phyloP scores from a whole-genome alignment of 306 rosid genomes.

The Hylodesmum podocarpum region DNA sequence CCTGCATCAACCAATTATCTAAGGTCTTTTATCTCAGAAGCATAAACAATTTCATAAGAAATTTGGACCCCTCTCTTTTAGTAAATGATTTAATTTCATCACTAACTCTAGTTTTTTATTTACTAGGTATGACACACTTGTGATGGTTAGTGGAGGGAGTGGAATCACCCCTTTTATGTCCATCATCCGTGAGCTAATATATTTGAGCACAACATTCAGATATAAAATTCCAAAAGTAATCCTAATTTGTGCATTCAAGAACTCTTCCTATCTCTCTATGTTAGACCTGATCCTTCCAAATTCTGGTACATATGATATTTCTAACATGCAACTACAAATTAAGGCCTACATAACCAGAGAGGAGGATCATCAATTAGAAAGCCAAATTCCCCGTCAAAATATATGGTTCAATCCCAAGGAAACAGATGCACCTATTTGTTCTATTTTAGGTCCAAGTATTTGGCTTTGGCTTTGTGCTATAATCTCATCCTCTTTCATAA shows the following conservation, averaged over 20 bases:
- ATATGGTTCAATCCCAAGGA: conserved; percentile 49
- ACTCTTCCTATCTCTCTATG: conserved; percentile 47
- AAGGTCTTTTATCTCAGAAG: conserved; percentile 36
- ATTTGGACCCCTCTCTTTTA: background rate
- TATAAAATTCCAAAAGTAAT: conserved; percentile 47
- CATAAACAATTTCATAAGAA: background rate
- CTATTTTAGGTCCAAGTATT: conserved; percentile 49
- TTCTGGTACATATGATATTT: conserved; percentile 35
- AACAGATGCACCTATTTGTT: conserved; percentile 48
- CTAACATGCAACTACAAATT: conserved; percentile 46
- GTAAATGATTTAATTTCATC: background rate
- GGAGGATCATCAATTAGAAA: conserved; percentile 24
- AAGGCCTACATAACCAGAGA: conserved; percentile 73
- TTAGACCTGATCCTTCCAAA: conserved; percentile 62
- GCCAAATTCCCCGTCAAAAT: conserved; percentile 5
- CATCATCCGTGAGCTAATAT: conserved; percentile 55
- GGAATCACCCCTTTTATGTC: conserved; percentile 81
- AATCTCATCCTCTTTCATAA: conserved; percentile 55
- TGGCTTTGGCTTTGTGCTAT: conserved; percentile 75
- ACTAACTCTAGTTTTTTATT: background rate
- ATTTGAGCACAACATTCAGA: conserved; percentile 22
- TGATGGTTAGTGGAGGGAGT: conserved; percentile 79
- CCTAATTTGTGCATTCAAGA: conserved; percentile 55
- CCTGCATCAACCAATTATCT: conserved; percentile 53
- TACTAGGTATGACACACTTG: conserved; percentile 52